Evolutionary conservation across 2,329 filamentous ascomycete genomes (phyloP).

Genomic region (Paracorniculantispora psalliotae): DNA sequence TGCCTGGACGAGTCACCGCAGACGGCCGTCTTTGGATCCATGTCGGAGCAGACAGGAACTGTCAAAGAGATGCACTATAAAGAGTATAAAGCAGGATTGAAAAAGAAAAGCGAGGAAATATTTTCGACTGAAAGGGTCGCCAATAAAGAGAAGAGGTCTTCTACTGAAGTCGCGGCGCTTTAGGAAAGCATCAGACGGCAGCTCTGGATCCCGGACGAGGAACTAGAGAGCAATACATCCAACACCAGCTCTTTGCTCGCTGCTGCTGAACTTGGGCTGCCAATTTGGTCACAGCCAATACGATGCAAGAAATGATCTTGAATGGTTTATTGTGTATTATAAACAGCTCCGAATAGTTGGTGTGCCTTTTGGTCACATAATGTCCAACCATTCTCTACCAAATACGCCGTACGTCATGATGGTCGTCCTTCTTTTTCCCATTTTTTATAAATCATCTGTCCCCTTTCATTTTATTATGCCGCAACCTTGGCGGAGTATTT

Average conservation of each 20-base stretch:
- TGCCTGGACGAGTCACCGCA: constrained; percentile 24
- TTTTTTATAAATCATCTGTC: not conserved
- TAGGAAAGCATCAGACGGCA: constrained; percentile 27
- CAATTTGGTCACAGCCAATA: not conserved
- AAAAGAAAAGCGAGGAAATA: not conserved
- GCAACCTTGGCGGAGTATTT: constrained; percentile 86
- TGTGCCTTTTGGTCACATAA: not conserved
- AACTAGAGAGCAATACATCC: constrained; percentile 19
- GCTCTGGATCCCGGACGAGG: constrained; percentile 28
- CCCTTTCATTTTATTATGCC: constrained; percentile 30
- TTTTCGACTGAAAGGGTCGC: not conserved
- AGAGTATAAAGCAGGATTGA: not conserved
- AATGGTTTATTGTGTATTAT: constrained; percentile 1
- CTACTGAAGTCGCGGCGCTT: constrained; percentile 26
- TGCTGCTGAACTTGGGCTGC: not conserved
- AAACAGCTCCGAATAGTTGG: not conserved
- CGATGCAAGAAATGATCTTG: not conserved
- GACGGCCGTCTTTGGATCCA: too few relatives aligned
- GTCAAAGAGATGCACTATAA: not conserved
- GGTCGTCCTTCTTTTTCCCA: constrained; percentile 4
- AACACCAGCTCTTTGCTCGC: not conserved
- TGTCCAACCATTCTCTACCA: constrained; percentile 1
- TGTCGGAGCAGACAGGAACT: not conserved
- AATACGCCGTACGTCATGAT: constrained; percentile 7
- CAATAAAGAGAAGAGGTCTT: constrained; percentile 8